Evolutionary conservation across 2,329 filamentous ascomycete genomes (phyloP).

Genomic region (Paramyrothecium roridum): DNA sequence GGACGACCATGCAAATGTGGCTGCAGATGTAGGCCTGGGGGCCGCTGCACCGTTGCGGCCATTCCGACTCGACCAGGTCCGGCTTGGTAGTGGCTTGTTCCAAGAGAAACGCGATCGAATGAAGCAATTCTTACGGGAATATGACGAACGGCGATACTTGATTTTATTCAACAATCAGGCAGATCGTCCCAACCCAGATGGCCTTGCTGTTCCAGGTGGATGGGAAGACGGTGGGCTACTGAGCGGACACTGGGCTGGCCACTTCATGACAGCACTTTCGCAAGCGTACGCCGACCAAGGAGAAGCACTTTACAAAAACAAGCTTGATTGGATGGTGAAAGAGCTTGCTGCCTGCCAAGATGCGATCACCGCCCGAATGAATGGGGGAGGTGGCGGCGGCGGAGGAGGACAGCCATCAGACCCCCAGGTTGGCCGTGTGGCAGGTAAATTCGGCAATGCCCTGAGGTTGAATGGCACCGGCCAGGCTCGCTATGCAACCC

Average conservation of each 20-base stretch:
- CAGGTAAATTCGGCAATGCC: conserved; percentile 13
- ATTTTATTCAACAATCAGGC: conserved; percentile 29
- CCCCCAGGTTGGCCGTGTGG: conserved; percentile 8
- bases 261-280: conserved; percentile 26
- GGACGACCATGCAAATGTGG: background rate
- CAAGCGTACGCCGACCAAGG: conserved; percentile 28
- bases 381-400: conserved; percentile 1
- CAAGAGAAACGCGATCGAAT: conserved; percentile 29
- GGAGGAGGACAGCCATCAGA: background rate
- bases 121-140: conserved; percentile 22
- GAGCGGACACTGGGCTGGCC: conserved; percentile 29
- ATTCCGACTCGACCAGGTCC: conserved; percentile 26
- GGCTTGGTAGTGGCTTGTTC: conserved; percentile 22
- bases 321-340: conserved; percentile 28
- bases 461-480: conserved; percentile 6
- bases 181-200: conserved; percentile 20
- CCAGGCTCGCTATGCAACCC: conserved; percentile 10
- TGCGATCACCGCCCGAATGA: conserved; percentile 24
- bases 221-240: conserved; percentile 31
- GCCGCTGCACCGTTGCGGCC: conserved; percentile 25
- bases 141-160: conserved; percentile 24
- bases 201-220: conserved; percentile 20
- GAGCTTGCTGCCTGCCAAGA: conserved; percentile 24
- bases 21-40: conserved; percentile 19
- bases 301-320: conserved; percentile 23